phyloP scores from a whole-genome alignment of 2,329 filamentous ascomycete genomes.

The Cladosporium sp. region DNA sequence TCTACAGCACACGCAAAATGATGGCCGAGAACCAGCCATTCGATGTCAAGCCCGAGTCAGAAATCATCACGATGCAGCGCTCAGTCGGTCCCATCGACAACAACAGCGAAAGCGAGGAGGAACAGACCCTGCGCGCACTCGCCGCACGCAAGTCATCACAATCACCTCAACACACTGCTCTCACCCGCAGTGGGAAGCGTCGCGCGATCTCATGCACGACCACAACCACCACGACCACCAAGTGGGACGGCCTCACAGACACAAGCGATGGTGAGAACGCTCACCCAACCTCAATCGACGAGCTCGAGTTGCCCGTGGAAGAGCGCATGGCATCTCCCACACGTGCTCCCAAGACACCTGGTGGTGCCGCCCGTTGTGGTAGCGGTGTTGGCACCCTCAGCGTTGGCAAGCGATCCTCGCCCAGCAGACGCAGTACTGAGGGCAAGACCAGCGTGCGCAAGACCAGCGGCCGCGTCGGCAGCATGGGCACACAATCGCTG shows the following conservation, averaged over 20 bases:
- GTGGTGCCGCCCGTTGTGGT: constrained; percentile 40
- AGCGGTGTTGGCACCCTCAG: constrained; percentile 49
- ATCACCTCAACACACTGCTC: constrained; percentile 65
- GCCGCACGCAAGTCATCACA: constrained; percentile 66
- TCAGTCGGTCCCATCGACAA: constrained; percentile 56
- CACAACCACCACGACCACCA: constrained; percentile 63
- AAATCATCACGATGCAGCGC: constrained; percentile 62
- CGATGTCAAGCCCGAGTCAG: constrained; percentile 58
- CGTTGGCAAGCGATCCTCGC: constrained; percentile 50
- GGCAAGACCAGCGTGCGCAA: constrained; percentile 53
- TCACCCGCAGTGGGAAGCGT: constrained; percentile 59
- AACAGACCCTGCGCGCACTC: constrained; percentile 78
- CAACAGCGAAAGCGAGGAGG: constrained; percentile 78
- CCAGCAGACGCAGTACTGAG: constrained; percentile 49
- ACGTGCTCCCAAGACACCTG: constrained; percentile 47
- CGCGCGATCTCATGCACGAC: constrained; percentile 76
- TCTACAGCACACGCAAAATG: constrained; percentile 68
- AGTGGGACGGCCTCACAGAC: constrained; percentile 45
- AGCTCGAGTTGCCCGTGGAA: constrained; percentile 29
- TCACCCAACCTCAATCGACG: constrained; percentile 32
- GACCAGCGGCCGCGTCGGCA: constrained; percentile 54
- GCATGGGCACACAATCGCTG: constrained; percentile 38
- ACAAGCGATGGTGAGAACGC: constrained; percentile 52
- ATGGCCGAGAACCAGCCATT: constrained; percentile 49
- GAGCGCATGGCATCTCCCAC: constrained; percentile 32